Evolutionary conservation across 306 rosid species (phyloP), one percentile per base, ranked within the genome.

Genomic region (Cyamopsis tetragonoloba): DNA sequence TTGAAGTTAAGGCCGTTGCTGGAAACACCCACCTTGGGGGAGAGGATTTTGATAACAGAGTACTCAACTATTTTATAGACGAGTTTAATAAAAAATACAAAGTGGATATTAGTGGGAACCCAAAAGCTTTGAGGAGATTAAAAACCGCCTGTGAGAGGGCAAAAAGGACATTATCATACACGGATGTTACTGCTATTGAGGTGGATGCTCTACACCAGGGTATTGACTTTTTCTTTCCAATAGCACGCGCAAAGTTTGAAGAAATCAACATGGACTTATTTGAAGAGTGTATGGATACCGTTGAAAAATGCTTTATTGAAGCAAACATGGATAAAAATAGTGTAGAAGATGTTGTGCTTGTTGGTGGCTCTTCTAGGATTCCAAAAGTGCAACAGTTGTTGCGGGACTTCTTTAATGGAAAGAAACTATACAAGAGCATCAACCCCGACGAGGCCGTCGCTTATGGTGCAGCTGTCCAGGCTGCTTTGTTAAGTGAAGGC

Each of bases 351-450:
- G 80, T 68, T 24, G 84, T 84, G 3, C 88, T 84, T 46, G 82
- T 81, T 12, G 86, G 88, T 5, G 86, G 86, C 1, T 84, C 86
- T 9, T 78, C 86, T 9, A 84, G 88, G 11, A 81, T 84, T 86
- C 86, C n/a, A n/a, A 81, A 84, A 31, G 72, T 80, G 24, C 88
- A 84, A 51, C 79, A 77, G n/a, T 38, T 84, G 0, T 62, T 84
- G 71, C 75, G 77, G 26, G 81, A 77, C 22, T 80, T 84, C 62
- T 80, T 80, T 20, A 42, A 71, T 0, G 81, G 86, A 4, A 81
- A 78, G 64, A 75, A 81, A 34, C 80, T 84, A 5, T 84, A n/a
- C n/a, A n/a, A n/a, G n/a, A n/a, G n/a, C n/a, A n/a, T n/a, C n/a
- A n/a, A n/a, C n/a, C n/a, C n/a, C n/a, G n/a, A n/a, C n/a, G n/a